Evolutionary conservation across 1,284 basidiomycete species (phyloP).

Genomic region (Hemileia vastatrix): DNA sequence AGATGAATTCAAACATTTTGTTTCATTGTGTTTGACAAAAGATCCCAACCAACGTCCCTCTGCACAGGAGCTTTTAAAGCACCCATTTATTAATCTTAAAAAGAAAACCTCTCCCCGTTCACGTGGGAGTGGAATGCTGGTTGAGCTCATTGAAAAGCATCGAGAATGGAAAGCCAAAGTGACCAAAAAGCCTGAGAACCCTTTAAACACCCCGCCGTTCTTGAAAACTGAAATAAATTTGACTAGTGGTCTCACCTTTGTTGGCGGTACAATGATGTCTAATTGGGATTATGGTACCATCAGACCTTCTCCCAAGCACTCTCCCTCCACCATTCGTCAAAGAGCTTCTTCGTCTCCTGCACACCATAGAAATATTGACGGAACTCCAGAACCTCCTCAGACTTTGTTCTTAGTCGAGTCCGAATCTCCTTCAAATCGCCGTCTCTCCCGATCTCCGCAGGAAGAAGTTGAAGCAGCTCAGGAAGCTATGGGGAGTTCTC

Average conservation of each 20-base stretch:
- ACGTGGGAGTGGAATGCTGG: slow-evolving; percentile 50
- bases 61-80: slow-evolving; percentile 80
- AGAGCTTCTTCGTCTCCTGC: not conserved
- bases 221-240: slow-evolving; percentile 19
- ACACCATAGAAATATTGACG: not conserved
- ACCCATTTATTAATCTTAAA: slow-evolving; percentile 79
- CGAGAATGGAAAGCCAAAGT: slow-evolving; percentile 40
- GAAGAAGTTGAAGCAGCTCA: slow-evolving; percentile 20
- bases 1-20: slow-evolving; percentile 81
- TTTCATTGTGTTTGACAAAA: slow-evolving; percentile 81
- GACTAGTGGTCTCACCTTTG: slow-evolving; percentile 20
- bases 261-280: slow-evolving; percentile 58
- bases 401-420: too few relatives aligned
- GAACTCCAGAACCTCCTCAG: too few relatives aligned
- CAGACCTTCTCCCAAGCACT: slow-evolving; percentile 39
- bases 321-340: not conserved
- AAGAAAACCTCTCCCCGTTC: slow-evolving; percentile 52
- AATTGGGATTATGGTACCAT: slow-evolving; percentile 96
- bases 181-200: slow-evolving; percentile 29
- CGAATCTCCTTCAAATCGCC: too few relatives aligned
- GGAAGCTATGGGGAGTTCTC: slow-evolving; percentile 14
- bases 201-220: slow-evolving; percentile 28
- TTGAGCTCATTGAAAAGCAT: slow-evolving; percentile 64
- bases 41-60: slow-evolving; percentile 77
- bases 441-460: too few relatives aligned